Percentiles rank a stretch among this genome's conserved stretches.
Conservation (phyloP, 2,329 filamentous ascomycete species). For the Fusarium miscanthi region DNA sequence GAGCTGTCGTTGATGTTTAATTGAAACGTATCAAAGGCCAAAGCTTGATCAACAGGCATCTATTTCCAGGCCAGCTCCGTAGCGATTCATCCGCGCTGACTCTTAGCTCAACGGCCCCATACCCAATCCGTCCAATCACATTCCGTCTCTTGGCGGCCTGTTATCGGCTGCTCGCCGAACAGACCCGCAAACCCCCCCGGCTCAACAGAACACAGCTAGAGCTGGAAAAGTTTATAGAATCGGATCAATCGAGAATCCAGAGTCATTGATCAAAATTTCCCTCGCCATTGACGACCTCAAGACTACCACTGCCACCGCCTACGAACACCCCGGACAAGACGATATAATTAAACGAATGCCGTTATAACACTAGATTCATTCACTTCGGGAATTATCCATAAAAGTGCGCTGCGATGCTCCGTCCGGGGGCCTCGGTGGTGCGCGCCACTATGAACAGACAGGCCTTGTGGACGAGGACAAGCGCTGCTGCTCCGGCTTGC, state of each 20-base stretch:
- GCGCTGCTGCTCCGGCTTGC: slow-evolving; percentile 43
- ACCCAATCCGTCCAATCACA: slow-evolving; percentile 17
- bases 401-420: slow-evolving; percentile 61
- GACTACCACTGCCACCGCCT: neutral
- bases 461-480: slow-evolving; percentile 37
- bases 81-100: slow-evolving; percentile 35
- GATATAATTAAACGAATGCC: slow-evolving; percentile 24
- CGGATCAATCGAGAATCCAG: slow-evolving; percentile 34
- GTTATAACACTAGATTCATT: slow-evolving; percentile 9
- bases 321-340: neutral
- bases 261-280: slow-evolving; percentile 37
- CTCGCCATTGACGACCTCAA: slow-evolving; percentile 22
- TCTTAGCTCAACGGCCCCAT: slow-evolving; percentile 20
- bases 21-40: slow-evolving; percentile 1
- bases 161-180: slow-evolving; percentile 32
- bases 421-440: slow-evolving; percentile 63
- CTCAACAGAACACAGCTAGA: slow-evolving; percentile 39
- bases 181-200: slow-evolving; percentile 34
- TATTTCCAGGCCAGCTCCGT: slow-evolving; percentile 18
- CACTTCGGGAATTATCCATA: slow-evolving; percentile 1
- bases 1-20: neutral
- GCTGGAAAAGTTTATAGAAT: slow-evolving; percentile 46
- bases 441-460: slow-evolving; percentile 52
- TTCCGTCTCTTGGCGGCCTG: neutral
- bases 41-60: slow-evolving; percentile 11